A percentile compares a stretch with the other conserved stretches of the same genome.
Evolutionary conservation across 2,329 filamentous ascomycete species (phyloP).

Genomic region (Sporothrix brasiliensis): DNA sequence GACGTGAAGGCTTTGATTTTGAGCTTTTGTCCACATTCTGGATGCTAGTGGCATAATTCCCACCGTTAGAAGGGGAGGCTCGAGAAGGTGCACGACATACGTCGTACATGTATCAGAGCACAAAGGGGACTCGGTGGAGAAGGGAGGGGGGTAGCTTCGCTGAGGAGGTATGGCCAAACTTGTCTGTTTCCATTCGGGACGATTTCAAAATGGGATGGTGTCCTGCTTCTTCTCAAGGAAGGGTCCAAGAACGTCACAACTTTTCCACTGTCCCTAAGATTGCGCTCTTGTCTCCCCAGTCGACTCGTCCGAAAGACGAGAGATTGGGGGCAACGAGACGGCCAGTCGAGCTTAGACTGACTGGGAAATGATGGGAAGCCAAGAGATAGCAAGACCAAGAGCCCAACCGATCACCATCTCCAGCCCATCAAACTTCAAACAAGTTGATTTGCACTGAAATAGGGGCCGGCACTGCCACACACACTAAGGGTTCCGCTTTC

Average conservation of each 20-base stretch:
- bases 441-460: not conserved
- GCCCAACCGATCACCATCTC: not conserved
- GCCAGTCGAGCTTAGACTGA: not conserved
- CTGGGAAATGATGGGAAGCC: not conserved
- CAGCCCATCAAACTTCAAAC: no score
- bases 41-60: not conserved
- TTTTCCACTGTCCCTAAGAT: not conserved
- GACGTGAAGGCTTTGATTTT: not conserved
- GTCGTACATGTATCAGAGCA: not conserved
- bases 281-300: not conserved
- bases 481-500: not conserved
- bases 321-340: not conserved
- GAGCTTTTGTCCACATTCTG: slow-evolving; percentile 11
- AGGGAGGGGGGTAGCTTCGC: no score
- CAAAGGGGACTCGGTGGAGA: not conserved
- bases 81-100: not conserved
- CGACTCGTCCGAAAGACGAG: not conserved
- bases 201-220: not conserved
- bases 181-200: not conserved
- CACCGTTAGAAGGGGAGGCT: not conserved
- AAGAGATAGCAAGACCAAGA: not conserved
- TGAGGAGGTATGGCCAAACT: not conserved
- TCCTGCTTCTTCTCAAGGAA: not conserved
- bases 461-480: slow-evolving; percentile 24
- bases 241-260: not conserved